phyloP scores from a whole-genome alignment of 306 rosid species.

The Vigna hirtella region DNA sequence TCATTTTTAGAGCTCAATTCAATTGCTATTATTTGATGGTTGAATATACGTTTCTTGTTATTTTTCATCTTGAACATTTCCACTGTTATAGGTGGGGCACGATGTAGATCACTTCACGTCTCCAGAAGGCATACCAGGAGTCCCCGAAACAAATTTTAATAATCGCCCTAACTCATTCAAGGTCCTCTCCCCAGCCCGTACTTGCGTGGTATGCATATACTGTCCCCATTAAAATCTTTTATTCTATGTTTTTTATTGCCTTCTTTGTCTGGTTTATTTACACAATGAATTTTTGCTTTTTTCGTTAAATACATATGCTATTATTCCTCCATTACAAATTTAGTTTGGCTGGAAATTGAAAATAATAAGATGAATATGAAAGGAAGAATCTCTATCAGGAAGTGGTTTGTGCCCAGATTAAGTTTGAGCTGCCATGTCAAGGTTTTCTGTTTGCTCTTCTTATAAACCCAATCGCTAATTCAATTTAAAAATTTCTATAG shows the following conservation, averaged over 20 bases:
- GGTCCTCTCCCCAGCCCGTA: conserved; percentile 79
- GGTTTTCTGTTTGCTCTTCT: conserved; percentile 17
- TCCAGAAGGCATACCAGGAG: conserved; percentile 94
- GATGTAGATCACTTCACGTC: conserved; percentile 81
- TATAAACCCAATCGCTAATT: conserved; percentile 33
- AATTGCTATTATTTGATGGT: conserved; percentile 17
- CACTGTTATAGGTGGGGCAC: conserved; percentile 72
- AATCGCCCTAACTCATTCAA: conserved; percentile 95
- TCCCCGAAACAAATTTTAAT: conserved; percentile 88
- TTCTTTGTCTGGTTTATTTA: conserved; percentile 1
- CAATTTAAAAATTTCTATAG: conserved; percentile 47
- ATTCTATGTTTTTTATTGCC: not conserved
- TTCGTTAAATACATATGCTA: not conserved
- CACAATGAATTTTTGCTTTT: not conserved
- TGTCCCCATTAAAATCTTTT: conserved; percentile 4
- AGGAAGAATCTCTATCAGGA: conserved; percentile 1
- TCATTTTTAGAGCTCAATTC: conserved; percentile 28
- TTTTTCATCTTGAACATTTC: conserved; percentile 32
- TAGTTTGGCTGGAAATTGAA: conserved; percentile 6
- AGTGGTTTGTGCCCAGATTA: conserved; percentile 21
- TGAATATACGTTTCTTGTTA: not conserved
- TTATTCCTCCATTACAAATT: conserved; percentile 5
- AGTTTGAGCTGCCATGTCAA: conserved; percentile 15
- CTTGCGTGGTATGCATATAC: conserved; percentile 74
- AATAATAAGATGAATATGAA: not conserved